These are phyloP conservation scores for Zasmidium citrigriseum DNA, from an alignment of 2,329 filamentous ascomycete species.

Conservation along the genomic window DNA sequence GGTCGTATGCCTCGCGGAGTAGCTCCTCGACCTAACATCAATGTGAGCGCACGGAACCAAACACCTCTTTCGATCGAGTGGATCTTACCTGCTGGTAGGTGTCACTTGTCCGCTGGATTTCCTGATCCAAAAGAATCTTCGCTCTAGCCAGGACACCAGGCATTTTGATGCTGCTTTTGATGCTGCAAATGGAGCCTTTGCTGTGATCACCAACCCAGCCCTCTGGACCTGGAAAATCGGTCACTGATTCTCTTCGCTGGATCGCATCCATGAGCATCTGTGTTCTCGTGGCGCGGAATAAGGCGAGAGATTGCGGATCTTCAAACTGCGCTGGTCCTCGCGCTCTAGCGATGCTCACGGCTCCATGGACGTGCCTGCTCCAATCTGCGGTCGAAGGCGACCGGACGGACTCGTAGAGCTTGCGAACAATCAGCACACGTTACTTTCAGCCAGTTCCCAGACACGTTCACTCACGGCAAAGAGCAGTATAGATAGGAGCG, in stretches of 20 bases:
- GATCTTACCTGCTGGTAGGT: neutral
- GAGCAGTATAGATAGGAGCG: neutral
- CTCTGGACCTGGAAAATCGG: neutral
- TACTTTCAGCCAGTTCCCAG: neutral
- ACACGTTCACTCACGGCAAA: neutral
- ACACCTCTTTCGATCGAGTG: neutral
- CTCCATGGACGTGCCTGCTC: neutral
- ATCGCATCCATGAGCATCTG: neutral
- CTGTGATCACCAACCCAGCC: neutral
- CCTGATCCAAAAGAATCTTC: neutral
- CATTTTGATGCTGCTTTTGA: neutral
- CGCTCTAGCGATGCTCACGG: neutral
- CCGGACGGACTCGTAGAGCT: neutral
- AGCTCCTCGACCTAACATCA: neutral
- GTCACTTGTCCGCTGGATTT: neutral
- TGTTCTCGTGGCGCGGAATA: neutral
- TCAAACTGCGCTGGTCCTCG: neutral
- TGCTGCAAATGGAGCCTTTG: neutral
- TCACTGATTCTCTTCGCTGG: neutral
- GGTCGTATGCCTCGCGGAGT: neutral
- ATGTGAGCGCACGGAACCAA: neutral
- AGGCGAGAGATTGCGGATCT: neutral
- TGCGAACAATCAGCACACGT: neutral
- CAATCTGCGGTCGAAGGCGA: neutral
- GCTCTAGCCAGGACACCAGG: neutral